Percentiles rank a stretch among this genome's conserved stretches.
These are phyloP conservation scores for Saccharomycopsis javanensis DNA, from an alignment of 805 yeast species.

Conservation along the genomic window DNA sequence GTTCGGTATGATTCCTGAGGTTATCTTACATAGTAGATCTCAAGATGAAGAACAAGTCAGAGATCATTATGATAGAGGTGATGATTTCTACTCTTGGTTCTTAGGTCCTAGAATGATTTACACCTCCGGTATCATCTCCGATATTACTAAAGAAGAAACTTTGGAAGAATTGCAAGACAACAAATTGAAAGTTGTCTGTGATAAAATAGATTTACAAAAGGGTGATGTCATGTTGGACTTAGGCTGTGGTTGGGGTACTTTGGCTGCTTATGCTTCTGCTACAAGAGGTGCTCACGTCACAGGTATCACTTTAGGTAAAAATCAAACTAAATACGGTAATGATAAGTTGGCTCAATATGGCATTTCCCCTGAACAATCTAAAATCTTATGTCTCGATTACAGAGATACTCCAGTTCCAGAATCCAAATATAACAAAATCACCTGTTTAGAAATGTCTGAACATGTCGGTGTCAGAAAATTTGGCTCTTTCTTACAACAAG, in stretches of 20 bases:
- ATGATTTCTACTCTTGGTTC: slow-evolving; percentile 90
- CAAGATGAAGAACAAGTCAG: slow-evolving; percentile 96
- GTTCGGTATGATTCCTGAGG: slow-evolving; percentile 87
- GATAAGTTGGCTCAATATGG: slow-evolving; percentile 59
- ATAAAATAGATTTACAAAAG: slow-evolving; percentile 61
- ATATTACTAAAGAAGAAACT: slow-evolving; percentile 60
- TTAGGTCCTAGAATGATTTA: slow-evolving; percentile 91
- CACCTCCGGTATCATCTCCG: slow-evolving; percentile 77
- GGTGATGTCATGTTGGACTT: slow-evolving; percentile 75
- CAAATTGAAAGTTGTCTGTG: slow-evolving; percentile 79
- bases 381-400: slow-evolving; percentile 75
- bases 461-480: slow-evolving; percentile 90
- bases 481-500: slow-evolving; percentile 64
- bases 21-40: slow-evolving; percentile 80
- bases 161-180: slow-evolving; percentile 80
- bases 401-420: slow-evolving; percentile 78
- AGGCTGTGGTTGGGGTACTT: slow-evolving; percentile 96
- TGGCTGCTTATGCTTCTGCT: slow-evolving; percentile 74
- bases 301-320: slow-evolving; percentile 81
- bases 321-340: slow-evolving; percentile 88
- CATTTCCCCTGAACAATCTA: slow-evolving; percentile 56
- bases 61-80: slow-evolving; percentile 94
- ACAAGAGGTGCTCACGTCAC: slow-evolving; percentile 80
- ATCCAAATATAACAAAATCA: slow-evolving; percentile 68
- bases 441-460: slow-evolving; percentile 92